Evolutionary conservation across 345 rosid species (phyloP).

Genomic region (Salix brachista): DNA sequence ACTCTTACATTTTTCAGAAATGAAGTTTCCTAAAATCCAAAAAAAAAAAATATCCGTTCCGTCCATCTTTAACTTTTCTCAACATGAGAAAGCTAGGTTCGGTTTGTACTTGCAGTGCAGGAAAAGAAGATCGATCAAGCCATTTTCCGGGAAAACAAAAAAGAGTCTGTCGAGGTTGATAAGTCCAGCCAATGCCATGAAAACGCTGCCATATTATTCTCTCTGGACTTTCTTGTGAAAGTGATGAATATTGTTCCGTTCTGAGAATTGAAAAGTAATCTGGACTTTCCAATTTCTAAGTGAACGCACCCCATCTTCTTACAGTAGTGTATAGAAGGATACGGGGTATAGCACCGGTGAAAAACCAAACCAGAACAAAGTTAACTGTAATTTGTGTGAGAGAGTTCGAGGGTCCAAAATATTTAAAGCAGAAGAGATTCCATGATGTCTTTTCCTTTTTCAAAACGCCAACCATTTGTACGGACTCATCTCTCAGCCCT

Average conservation of each 20-base stretch:
- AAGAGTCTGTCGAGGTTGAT: not conserved
- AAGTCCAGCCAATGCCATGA: not conserved
- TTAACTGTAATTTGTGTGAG: constrained; percentile 4
- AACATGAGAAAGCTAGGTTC: not conserved
- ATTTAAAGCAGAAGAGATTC: not conserved
- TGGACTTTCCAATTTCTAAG: constrained; percentile 13
- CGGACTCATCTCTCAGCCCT: constrained; percentile 21
- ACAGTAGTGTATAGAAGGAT: not conserved
- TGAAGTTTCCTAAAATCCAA: too few relatives aligned
- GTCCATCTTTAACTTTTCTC: not conserved
- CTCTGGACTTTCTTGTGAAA: not conserved
- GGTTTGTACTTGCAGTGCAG: not conserved
- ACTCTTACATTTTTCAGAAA: too few relatives aligned
- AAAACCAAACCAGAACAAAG: not conserved
- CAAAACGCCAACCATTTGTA: constrained; percentile 10
- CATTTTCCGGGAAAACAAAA: constrained; percentile 7
- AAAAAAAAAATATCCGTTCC: too few relatives aligned
- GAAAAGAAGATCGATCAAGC: not conserved
- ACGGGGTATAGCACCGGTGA: not conserved
- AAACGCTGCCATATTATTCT: not conserved
- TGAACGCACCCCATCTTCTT: not conserved
- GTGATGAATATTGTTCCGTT: not conserved
- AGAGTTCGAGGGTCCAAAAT: not conserved
- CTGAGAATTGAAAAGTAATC: constrained; percentile 7
- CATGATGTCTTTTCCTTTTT: constrained; percentile 4